These are phyloP conservation scores for Brachypodium distachyon DNA, from an alignment of 202 grass and related monocot species.

Conservation along the genomic window DNA sequence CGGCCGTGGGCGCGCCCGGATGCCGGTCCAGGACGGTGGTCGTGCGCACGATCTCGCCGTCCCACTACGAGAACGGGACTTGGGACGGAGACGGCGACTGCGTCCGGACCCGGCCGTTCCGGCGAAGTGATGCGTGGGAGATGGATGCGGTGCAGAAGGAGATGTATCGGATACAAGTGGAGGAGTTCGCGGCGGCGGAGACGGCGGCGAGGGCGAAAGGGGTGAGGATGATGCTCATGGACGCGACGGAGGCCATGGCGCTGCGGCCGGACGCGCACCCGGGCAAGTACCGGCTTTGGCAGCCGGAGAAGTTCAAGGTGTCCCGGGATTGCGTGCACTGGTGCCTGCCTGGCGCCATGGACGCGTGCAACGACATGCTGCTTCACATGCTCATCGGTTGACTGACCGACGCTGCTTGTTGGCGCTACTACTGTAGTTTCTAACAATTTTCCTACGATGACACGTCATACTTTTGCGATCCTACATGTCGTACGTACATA, in stretches of 20 bases:
- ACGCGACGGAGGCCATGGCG: constrained; percentile 27
- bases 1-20: not conserved
- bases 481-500: no score
- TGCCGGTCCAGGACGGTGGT: constrained; percentile 4
- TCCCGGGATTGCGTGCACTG: constrained; percentile 60
- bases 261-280: constrained; percentile 43
- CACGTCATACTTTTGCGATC: no score
- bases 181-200: constrained; percentile 25
- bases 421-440: no score
- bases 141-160: constrained; percentile 25
- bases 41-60: constrained; percentile 36
- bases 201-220: not conserved
- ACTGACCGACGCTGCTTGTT: no score
- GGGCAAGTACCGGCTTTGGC: constrained; percentile 21
- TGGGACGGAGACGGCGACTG: constrained; percentile 29
- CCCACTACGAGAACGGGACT: constrained; percentile 52
- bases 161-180: constrained; percentile 21
- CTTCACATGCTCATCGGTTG: constrained; percentile 6
- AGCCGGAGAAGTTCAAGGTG: constrained; percentile 22
- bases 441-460: no score
- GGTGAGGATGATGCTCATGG: constrained; percentile 9
- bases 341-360: constrained; percentile 63
- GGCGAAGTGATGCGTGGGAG: constrained; percentile 19
- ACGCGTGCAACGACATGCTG: constrained; percentile 48
- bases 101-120: not conserved